A percentile compares a stretch with the other conserved stretches of the same genome.
Conservation (phyloP, 495 filamentous ascomycete species). For the Aspergillus wentii region DNA sequence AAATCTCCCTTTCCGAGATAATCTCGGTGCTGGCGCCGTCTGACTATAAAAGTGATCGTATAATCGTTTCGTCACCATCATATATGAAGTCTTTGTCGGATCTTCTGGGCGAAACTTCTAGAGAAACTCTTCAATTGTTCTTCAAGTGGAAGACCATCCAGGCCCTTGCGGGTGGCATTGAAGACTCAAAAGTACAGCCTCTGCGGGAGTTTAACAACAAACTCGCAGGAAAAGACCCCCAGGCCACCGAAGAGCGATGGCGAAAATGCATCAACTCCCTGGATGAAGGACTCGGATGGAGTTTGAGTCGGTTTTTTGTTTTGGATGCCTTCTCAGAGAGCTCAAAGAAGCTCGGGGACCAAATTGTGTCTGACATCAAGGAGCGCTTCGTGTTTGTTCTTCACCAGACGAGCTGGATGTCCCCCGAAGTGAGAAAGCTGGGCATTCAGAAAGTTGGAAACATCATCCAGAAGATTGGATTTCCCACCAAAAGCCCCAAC, state of each 20-base stretch:
- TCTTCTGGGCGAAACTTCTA: slow-evolving; percentile 41
- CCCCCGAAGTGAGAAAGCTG: slow-evolving; percentile 53
- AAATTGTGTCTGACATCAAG: slow-evolving; percentile 67
- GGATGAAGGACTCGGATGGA: slow-evolving; percentile 54
- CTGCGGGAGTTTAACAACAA: slow-evolving; percentile 55
- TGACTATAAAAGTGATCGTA: slow-evolving; percentile 40
- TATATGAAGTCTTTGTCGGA: slow-evolving; percentile 48
- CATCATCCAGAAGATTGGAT: slow-evolving; percentile 71
- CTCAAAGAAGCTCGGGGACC: slow-evolving; percentile 61
- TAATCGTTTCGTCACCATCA: slow-evolving; percentile 54
- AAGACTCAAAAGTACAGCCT: slow-evolving; percentile 54
- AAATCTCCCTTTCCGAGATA: slow-evolving; percentile 48
- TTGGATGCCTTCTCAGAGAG: slow-evolving; percentile 59
- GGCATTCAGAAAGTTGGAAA: slow-evolving; percentile 66
- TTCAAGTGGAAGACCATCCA: slow-evolving; percentile 61
- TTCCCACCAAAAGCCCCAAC: slow-evolving; percentile 61
- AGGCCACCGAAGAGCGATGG: slow-evolving; percentile 63
- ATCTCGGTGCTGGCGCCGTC: slow-evolving; percentile 49
- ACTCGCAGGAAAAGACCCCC: slow-evolving; percentile 54
- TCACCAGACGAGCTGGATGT: slow-evolving; percentile 62
- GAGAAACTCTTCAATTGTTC: slow-evolving; percentile 49
- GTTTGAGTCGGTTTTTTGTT: slow-evolving; percentile 62
- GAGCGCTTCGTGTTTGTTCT: slow-evolving; percentile 57
- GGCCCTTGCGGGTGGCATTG: slow-evolving; percentile 41
- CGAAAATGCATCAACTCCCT: slow-evolving; percentile 57